Conservation (phyloP, 495 filamentous ascomycete genomes). For the Talaromyces borbonicus region DNA sequence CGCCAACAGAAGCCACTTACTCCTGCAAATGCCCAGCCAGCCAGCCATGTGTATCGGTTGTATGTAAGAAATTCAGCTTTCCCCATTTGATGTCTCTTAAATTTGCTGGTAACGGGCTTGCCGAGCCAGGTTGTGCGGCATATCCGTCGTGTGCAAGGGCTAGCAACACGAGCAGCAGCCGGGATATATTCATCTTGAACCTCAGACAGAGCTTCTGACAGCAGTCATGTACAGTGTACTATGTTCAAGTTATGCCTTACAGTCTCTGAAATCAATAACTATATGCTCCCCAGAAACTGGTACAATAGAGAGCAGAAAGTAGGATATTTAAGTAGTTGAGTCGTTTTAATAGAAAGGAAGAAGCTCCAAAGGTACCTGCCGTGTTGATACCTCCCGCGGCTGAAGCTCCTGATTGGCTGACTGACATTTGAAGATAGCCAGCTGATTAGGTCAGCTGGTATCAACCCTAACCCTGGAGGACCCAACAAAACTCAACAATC, state of each 20-base stretch:
- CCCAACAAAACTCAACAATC: no score
- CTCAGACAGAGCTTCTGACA: not conserved
- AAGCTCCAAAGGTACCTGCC: no score
- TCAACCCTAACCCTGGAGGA: not conserved
- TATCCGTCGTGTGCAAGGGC: constrained; percentile 16
- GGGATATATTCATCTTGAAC: constrained; percentile 4
- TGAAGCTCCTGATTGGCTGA: not conserved
- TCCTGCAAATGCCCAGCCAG: constrained; percentile 88
- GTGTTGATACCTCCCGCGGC: no score
- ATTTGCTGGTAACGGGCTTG: constrained; percentile 66
- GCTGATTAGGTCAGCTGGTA: not conserved
- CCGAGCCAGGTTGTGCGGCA: constrained; percentile 71
- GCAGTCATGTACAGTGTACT: not conserved
- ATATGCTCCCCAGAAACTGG: no score
- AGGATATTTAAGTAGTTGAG: no score
- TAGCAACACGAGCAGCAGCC: constrained; percentile 8
- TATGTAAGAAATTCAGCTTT: constrained; percentile 88
- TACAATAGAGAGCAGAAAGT: no score
- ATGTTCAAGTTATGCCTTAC: not conserved
- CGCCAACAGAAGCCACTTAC: no score
- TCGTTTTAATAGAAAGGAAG: no score
- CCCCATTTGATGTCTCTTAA: constrained; percentile 81
- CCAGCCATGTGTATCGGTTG: constrained; percentile 95
- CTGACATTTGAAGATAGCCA: not conserved
- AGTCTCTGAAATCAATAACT: no score